Conservation (phyloP, 2,329 filamentous ascomycete species). For the Fusarium scirpi region DNA sequence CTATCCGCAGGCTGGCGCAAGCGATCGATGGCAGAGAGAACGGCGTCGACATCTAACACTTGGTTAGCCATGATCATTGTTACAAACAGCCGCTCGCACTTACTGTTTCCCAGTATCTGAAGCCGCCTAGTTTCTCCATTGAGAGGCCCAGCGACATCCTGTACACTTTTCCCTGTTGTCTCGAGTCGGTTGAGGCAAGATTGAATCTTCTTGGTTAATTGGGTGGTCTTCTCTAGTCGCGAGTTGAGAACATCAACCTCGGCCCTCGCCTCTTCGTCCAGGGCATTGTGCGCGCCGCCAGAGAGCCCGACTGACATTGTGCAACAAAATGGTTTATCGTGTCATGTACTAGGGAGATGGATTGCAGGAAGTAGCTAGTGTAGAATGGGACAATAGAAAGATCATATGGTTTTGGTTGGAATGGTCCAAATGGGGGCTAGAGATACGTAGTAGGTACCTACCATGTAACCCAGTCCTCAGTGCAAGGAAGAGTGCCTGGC, state of each 20-base stretch:
- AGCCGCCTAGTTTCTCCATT: conserved; percentile 92
- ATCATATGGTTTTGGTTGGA: conserved; percentile 10
- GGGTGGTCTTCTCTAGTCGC: conserved; percentile 88
- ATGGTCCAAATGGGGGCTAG: conserved; percentile 10
- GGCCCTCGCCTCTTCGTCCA: conserved; percentile 75
- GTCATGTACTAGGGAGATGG: background rate
- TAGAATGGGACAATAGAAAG: conserved; percentile 2
- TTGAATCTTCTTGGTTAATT: conserved; percentile 95
- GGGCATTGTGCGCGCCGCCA: conserved; percentile 60
- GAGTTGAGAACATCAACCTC: conserved; percentile 79
- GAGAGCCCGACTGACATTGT: conserved; percentile 65
- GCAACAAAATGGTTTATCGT: background rate
- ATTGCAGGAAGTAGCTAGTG: background rate
- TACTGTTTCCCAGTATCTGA: conserved; percentile 86
- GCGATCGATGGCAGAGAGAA: conserved; percentile 87
- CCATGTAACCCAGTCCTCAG: background rate
- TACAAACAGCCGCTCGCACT: conserved; percentile 17
- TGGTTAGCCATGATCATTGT: conserved; percentile 26
- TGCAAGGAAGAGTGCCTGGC: background rate
- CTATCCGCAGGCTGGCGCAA: conserved; percentile 92
- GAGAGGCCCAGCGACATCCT: conserved; percentile 91
- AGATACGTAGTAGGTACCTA: background rate
- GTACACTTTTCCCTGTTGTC: conserved; percentile 87
- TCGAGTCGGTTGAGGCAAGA: conserved; percentile 86
- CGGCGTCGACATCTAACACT: conserved; percentile 79